phyloP scores from a whole-genome alignment of 2,329 filamentous ascomycete genomes.

The Verticillium zaregamsianum region DNA sequence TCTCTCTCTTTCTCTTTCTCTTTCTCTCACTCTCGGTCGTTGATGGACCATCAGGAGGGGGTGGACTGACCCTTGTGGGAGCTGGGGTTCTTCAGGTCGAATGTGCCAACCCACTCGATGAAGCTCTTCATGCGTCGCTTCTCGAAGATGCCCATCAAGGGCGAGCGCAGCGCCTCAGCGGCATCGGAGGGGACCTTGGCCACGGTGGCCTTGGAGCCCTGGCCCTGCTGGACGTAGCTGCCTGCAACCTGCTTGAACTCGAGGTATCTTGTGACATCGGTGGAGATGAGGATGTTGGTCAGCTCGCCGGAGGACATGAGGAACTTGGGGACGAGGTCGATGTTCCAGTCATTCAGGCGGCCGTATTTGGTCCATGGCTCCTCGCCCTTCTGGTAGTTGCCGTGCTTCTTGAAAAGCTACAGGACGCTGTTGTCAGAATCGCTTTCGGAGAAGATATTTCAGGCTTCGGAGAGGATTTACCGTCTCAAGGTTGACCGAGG shows the following conservation, averaged over 20 bases:
- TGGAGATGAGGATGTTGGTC: constrained; percentile 97
- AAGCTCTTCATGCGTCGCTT: constrained; percentile 97
- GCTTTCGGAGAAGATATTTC: not conserved
- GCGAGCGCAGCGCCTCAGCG: constrained; percentile 82
- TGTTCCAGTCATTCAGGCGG: constrained; percentile 97
- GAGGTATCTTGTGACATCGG: constrained; percentile 83
- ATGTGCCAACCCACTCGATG: constrained; percentile 89
- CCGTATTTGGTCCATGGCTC: constrained; percentile 99
- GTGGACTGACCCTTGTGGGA: constrained; percentile 77
- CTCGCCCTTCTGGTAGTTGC: constrained; percentile 71
- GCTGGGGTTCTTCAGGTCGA: constrained; percentile 73
- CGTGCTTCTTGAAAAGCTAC: constrained; percentile 95
- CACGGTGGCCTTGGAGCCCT: constrained; percentile 78
- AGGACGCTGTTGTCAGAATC: constrained; percentile 9
- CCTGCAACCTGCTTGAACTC: constrained; percentile 94
- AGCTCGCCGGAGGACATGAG: constrained; percentile 98
- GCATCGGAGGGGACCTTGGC: constrained; percentile 97
- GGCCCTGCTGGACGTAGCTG: constrained; percentile 91
- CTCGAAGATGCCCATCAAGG: constrained; percentile 95
- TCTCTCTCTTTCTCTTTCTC: no score
- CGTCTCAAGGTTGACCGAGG: constrained; percentile 93
- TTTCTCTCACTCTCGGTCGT: no score
- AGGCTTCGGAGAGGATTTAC: constrained; percentile 40
- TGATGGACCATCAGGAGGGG: not conserved
- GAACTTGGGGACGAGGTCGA: constrained; percentile 96